These are phyloP conservation scores for Botrytis elliptica DNA, from an alignment of 2,329 filamentous ascomycete genomes.

Conservation along the genomic window DNA sequence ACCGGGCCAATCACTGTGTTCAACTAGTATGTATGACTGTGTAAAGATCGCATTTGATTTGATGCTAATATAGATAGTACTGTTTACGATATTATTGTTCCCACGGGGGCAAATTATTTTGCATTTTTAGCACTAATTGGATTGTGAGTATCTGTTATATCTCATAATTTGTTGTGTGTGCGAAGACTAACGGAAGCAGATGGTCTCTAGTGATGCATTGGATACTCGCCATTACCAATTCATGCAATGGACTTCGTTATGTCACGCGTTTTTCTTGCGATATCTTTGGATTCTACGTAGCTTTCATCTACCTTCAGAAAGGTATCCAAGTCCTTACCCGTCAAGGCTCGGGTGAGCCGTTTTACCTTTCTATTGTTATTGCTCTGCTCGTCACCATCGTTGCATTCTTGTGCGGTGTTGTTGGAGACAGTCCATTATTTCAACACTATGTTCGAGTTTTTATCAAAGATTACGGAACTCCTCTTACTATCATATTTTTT, in stretches of 20 bases:
- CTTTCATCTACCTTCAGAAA: conserved; percentile 88
- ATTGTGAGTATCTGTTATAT: conserved; percentile 45
- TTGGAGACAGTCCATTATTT: conserved; percentile 72
- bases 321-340: conserved; percentile 80
- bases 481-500: conserved; percentile 81
- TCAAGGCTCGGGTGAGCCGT: conserved; percentile 62
- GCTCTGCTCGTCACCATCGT: conserved; percentile 75
- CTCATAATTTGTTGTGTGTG: neutral
- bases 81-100: conserved; percentile 82
- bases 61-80: conserved; percentile 58
- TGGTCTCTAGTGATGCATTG: conserved; percentile 86
- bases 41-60: neutral
- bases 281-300: conserved; percentile 92
- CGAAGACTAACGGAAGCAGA: conserved; percentile 43
- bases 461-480: conserved; percentile 86
- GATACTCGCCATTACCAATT: conserved; percentile 78
- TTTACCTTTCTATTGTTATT: conserved; percentile 78
- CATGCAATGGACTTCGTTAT: conserved; percentile 84
- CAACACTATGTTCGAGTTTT: conserved; percentile 75
- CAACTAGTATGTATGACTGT: conserved; percentile 62
- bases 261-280: conserved; percentile 91
- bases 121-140: conserved; percentile 92
- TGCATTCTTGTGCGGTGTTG: conserved; percentile 69
- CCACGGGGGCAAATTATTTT: conserved; percentile 76
- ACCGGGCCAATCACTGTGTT: conserved; percentile 91